Evolutionary conservation across 495 filamentous ascomycete species (phyloP), one percentile per base, ranked within the genome.

Genomic region (Echria macrotheca): DNA sequence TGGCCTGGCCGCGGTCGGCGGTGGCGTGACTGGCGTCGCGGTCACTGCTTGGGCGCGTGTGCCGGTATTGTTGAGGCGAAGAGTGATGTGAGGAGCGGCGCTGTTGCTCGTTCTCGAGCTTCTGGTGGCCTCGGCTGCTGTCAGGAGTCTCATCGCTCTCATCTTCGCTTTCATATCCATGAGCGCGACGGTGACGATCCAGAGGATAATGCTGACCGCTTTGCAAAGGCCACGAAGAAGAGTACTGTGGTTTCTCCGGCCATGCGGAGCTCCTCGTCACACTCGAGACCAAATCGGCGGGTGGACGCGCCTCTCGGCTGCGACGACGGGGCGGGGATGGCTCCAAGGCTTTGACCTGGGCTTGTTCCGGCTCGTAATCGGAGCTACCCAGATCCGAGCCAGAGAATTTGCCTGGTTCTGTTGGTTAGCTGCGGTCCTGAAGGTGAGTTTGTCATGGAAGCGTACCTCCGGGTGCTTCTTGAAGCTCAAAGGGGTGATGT

Each of bases 141-240:
- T 23, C 19, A 26, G 44, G 26, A 9, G 11, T 5, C 5, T 33
- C 23, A 14, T 35, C 19, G 22, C 55, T 47, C 12, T 59, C 33
- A 33, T 53, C 44, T 1, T 53, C 54, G 23, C 44, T 50, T 12
- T 61, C 63, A 33, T 63, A 53, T 4, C 37, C 51, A 6, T 49
- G 36, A 14, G 32, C 44, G 21, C 19, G 48, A 7, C 25, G 40
- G n/a, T 22, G 36, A 3, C 47, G 48, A 15, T 17, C 41, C 14
- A 36, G 10, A 8, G 35, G 32, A 3, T 44, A 36, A 9, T 44
- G 52, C n/a, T 41, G 33, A 0, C 44, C 47, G 18, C 14, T 21
- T 7, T 56, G 49, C 21, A 52, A 31, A 0, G 60, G 57, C 57
- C 57, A 58, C 0, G 60, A 60, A 11, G 60, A 60, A 0, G 60